Percentiles rank a stretch among this genome's conserved stretches.
Evolutionary conservation across 1,284 basidiomycete species (phyloP).

Genomic region (Taiwanofungus camphoratus): DNA sequence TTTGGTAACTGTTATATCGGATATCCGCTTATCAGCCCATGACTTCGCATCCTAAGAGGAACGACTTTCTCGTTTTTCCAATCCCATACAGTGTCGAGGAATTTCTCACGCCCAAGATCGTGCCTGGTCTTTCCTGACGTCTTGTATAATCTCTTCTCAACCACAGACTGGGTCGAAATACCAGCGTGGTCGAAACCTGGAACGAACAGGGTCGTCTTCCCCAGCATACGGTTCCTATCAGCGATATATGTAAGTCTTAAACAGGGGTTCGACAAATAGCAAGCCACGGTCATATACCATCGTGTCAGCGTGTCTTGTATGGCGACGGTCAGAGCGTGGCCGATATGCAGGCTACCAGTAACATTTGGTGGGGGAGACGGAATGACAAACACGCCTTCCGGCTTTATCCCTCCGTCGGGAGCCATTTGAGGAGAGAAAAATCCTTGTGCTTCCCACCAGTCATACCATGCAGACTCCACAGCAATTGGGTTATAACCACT

Average conservation of each 20-base stretch:
- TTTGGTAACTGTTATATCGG: constrained; percentile 83
- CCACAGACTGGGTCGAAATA: constrained; percentile 97
- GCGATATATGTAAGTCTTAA: neutral
- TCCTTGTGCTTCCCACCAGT: constrained; percentile 92
- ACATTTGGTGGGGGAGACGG: constrained; percentile 98
- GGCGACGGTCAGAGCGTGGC: constrained; percentile 90
- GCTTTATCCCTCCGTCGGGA: constrained; percentile 48
- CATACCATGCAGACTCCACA: constrained; percentile 96
- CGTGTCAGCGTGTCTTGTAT: constrained; percentile 89
- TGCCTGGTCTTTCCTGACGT: constrained; percentile 81
- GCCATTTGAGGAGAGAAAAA: constrained; percentile 84
- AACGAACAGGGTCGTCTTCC: constrained; percentile 85
- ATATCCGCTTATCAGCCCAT: too few relatives aligned
- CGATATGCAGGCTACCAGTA: constrained; percentile 94
- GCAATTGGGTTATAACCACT: constrained; percentile 92
- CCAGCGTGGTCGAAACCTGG: constrained; percentile 99
- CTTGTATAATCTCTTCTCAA: constrained; percentile 91
- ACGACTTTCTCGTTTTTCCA: constrained; percentile 88
- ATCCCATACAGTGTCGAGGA: constrained; percentile 88
- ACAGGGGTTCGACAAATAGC: too few relatives aligned
- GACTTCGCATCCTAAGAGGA: too few relatives aligned
- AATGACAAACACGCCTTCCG: constrained; percentile 79
- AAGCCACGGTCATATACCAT: constrained; percentile 51
- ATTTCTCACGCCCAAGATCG: constrained; percentile 91
- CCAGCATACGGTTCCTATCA: constrained; percentile 92